Base-by-base conservation (phyloP, 2,329 filamentous ascomycete species). In the Byssoonygena ceratinophila region DNA sequence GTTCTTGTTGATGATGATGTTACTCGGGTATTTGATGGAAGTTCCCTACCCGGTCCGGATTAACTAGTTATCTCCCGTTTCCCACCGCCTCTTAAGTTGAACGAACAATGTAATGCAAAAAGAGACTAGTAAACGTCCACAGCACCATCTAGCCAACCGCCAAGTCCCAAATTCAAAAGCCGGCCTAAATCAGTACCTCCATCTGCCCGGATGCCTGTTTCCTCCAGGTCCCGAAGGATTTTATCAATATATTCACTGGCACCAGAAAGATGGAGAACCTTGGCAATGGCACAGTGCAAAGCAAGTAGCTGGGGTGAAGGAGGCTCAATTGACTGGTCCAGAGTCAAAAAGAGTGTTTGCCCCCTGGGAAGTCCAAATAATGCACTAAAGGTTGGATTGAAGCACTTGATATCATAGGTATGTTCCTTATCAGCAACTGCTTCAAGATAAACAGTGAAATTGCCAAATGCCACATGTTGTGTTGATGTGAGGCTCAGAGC, bases 401-500 rank as follows among this genome's bases (percentile, higher is more conserved):
- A 63, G 1, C 59, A 58, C n/a, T 57, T 41, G 45, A 63, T 61
- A 9, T 46, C 51, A 49, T 62, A 63, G 27, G 27, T 29, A 51
- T 64, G 57, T 46, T 56, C 46, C 16, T 51, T 44, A 37, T 55
- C 56, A 5, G 48, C 41, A n/a, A 66, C 52, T n/a, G 59, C 57
- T 44, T 65, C 59, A 32, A 68, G 65, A 46, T 54, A 66, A 14
- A 67, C 44, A 1, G 61, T 4, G 40, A 67, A 66, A 25, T 45
- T 34, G 37, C 46, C 37, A 45, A 54, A 54, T 27, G 22, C 14
- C 16, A 14, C 18, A 51, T 51, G 52, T 7, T 25, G 25, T 12
- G 16, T 41, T 14, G 47, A 29, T 25, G 47, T 51, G 36, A 54
- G 39, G 34, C 39, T 54, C 16, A 54, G 20, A 43, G 47, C 47